Evolutionary conservation across 2,329 filamentous ascomycete species (phyloP), one percentile per base, ranked within the genome.

Genomic region (Shiraia sp.): DNA sequence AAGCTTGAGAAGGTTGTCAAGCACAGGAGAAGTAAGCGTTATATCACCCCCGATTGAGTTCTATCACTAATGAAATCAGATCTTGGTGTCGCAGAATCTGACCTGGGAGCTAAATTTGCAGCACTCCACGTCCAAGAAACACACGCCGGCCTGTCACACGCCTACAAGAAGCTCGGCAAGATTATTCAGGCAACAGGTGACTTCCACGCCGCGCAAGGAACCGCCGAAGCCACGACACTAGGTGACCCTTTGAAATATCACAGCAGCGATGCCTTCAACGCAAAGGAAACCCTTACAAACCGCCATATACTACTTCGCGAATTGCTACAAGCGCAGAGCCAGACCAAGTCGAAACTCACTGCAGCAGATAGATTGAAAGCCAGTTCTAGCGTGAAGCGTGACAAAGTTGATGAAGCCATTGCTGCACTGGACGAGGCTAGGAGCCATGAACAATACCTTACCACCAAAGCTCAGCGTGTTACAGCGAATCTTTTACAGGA

Each of bases 401-500:
- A 99, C 65, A 99, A 97, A 74, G 93, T 97, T 19, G 93, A 99
- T 66, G 93, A 99, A 71, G 93, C 93, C n/a, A 95, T 99, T 61
- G 80, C 84, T 13, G 82, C 90, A 4, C 79, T 97, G 4, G 90
- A 96, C 50, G 93, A 97, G 63, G 93, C 93, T 3, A 81, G 87
- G 40, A 85, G 81, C 51, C 83, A 88, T 55, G 93, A 99, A 72
- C 76, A 83, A 10, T 88, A 90, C 60, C 81, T 99, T 16, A 81
- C 83, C 47, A 83, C 88, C 58, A 96, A 96, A 74, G 95, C 90
- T 0, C 84, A 90, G 48, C 83, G 89, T 33, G 92, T 99, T 8
- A 97, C 93, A 0, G 79, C 85, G 32, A 96, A 96, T 66, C 80
- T 99, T 2, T 79, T 96, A 1, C 81, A 87, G 42, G 93, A 99